Evolutionary conservation across 2,329 filamentous ascomycete species (phyloP), one percentile per base, ranked within the genome.

Genomic region (Endocalyx cinctus): DNA sequence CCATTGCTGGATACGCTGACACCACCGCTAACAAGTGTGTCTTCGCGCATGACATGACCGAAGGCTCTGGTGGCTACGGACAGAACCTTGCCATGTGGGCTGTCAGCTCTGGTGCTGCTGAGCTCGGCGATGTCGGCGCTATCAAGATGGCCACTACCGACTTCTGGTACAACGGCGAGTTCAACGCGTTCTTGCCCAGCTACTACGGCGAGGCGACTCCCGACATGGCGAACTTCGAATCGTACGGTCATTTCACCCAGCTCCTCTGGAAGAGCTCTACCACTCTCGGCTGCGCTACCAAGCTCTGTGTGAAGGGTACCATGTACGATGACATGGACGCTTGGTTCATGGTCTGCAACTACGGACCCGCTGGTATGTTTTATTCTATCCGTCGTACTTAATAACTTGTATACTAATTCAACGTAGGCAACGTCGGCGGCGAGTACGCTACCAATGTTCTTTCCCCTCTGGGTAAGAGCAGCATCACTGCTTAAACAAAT

Each of bases 311-410:
- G 10, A 51, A 63, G 22, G 71, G 72, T 37, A 72, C 65, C 20
- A 61, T 76, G 43, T 59, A 58, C 42, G 43, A 54, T 15, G 46
- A 38, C 45, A 59, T 78, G 67, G 70, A 69, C 23, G 63, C 79
- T n/a, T 79, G 75, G 64, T 87, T 78, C 69, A 89, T 84, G 18
- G 87, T 94, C 52, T 95, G 87, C 81, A 90, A 95, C 74, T 95
- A 95, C 69, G 67, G 65, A 46, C 72, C 79, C 41, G 66, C 78
- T 43, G 87, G 86, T 85, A 77, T 61, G 77, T 61, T 17, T 17
- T 29, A n/a, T n/a, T n/a, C n/a, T n/a, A n/a, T n/a, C 17, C 25
- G 2, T 17, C 20, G 12, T n/a, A 5, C 13, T 10, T 12, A 8
- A 1, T 6, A 1, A 15, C 8, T 20, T 6, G 4, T 33, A 3